phyloP scores from a whole-genome alignment of 2,329 filamentous ascomycete species.

The Aspergillus sp. region DNA sequence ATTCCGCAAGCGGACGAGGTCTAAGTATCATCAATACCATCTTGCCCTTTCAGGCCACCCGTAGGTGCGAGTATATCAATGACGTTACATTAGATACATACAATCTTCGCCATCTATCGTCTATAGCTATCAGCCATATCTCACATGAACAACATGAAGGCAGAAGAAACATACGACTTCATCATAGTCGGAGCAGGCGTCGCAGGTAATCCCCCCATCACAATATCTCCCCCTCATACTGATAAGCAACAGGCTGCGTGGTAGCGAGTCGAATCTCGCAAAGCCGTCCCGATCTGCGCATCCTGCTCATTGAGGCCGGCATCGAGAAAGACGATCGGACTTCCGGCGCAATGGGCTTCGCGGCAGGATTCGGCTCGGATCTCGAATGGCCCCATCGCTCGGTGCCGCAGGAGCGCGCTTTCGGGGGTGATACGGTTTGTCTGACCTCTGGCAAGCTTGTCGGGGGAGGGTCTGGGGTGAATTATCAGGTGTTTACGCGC shows the following conservation, averaged over 20 bases:
- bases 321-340: conserved; percentile 2
- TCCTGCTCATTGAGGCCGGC: not conserved
- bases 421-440: not conserved
- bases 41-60: no score
- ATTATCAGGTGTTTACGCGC: conserved; percentile 2
- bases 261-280: conserved; percentile 4
- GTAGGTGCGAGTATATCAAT: no score
- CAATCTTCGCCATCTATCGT: no score
- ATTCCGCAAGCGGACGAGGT: no score
- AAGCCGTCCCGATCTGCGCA: not conserved
- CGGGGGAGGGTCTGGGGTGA: not conserved
- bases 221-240: not conserved
- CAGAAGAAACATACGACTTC: not conserved
- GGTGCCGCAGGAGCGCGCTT: conserved; percentile 2
- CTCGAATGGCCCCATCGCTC: conserved; percentile 1
- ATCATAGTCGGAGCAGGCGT: conserved; percentile 1
- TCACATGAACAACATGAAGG: not conserved
- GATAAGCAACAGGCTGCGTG: not conserved
- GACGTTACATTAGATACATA: no score
- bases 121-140: no score
- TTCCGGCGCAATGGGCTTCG: not conserved
- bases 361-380: not conserved
- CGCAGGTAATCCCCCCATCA: not conserved
- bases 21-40: no score
- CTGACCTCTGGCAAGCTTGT: not conserved